Base-by-base conservation (phyloP, 2,329 filamentous ascomycete species). In the Blumeriella jaapii region DNA sequence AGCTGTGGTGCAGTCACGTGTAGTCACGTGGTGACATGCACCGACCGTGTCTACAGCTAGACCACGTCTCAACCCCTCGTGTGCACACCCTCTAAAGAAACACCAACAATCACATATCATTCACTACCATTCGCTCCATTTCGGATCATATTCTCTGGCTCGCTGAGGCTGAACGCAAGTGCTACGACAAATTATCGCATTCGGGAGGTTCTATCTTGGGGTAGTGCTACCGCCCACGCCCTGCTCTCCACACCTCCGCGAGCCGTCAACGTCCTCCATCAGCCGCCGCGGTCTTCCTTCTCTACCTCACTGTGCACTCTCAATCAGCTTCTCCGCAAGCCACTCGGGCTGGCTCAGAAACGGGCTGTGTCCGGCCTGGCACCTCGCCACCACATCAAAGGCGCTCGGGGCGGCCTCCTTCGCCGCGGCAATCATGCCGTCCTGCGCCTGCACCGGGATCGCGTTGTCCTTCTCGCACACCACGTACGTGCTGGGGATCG, bases 401-500 rank as follows among this genome's bases (percentile, higher is more conserved):
- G 40, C 27, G 1, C 20, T 20, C 15, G 40, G 37, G 13, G 39
- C 41, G 5, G 29, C 30, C 7, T 30, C 23, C 15, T 41, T 32
- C 6, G 45, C 44, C 6, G 9, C 29, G 2, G 41, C 49, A 9
- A 57, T 50, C 57, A 64, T 59, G 9, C 45, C 48, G 42, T 59
- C 52, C 45, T 65, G 61, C 9, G 39, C 49, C 4, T 30, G 31
- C 12, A 56, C 13, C 13, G 54, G 56, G 29, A 62, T 56, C 3
- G 60, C 60, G 16, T 49, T 47, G 34, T 64, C 62, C 11, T 51
- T 39, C 38, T 55, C 52, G 40, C 60, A 64, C n/a, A 61, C 32
- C 8, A 65, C 42, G 41, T 61, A 64, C 9, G 59, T 61, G 17
- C 47, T 54, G 2, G 59, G 55, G 15, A 65, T 55, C 27, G 58